Percentiles rank a stretch among this genome's conserved stretches.
These are phyloP conservation scores for Populus tomentosa DNA, from an alignment of 441 rosid species.

Conservation along the genomic window DNA sequence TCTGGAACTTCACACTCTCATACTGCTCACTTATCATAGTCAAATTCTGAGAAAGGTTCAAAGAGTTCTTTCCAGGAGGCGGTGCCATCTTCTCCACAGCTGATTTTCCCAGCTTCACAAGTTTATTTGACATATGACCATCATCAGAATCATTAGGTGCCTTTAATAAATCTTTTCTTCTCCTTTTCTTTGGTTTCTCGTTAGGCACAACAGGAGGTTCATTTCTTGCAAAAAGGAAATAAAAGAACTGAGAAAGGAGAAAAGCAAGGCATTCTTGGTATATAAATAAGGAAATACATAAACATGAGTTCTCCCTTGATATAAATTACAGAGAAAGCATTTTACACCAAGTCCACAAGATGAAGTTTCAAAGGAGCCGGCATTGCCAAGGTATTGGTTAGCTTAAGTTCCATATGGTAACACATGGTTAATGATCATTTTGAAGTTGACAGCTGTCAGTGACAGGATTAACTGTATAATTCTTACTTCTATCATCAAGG, in stretches of 20 bases:
- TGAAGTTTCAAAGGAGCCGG: not conserved
- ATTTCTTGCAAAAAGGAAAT: slow-evolving; percentile 32
- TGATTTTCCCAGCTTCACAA: slow-evolving; percentile 42
- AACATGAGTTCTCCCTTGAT: not conserved
- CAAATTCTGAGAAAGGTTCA: slow-evolving; percentile 35
- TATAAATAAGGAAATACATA: not conserved
- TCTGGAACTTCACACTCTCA: slow-evolving; percentile 41
- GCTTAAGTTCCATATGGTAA: not conserved
- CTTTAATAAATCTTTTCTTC: slow-evolving; percentile 67
- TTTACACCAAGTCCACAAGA: not conserved
- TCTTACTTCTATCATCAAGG: not conserved
- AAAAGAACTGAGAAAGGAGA: slow-evolving; percentile 20
- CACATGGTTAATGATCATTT: not conserved
- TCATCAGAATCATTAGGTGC: slow-evolving; percentile 47
- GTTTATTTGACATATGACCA: slow-evolving; percentile 46
- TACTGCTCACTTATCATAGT: slow-evolving; percentile 25
- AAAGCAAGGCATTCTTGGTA: not conserved
- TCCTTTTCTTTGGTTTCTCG: slow-evolving; percentile 79
- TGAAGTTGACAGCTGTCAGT: not conserved
- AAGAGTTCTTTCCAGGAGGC: slow-evolving; percentile 29
- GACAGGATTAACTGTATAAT: not conserved
- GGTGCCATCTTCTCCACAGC: slow-evolving; percentile 37
- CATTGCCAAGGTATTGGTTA: not conserved
- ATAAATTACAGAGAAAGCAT: not conserved
- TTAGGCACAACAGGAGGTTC: slow-evolving; percentile 48